phyloP scores from a whole-genome alignment of 1,284 basidiomycete genomes.

The Mrakiaceae sp. region DNA sequence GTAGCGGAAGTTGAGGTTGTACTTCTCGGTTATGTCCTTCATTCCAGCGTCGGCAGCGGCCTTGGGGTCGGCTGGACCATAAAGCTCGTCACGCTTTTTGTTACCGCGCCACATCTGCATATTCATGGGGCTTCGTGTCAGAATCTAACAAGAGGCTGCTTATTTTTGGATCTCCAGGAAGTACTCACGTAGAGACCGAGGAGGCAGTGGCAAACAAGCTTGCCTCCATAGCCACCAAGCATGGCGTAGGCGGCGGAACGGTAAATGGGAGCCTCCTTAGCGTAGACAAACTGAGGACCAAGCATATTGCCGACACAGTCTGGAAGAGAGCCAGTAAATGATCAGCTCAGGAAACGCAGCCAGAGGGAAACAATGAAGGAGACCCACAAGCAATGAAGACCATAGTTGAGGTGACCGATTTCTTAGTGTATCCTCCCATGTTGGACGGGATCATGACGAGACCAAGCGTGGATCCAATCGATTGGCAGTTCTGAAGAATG shows the following conservation, averaged over 20 bases:
- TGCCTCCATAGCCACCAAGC: slow-evolving; percentile 26
- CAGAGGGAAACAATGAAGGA: background rate
- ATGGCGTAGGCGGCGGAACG: slow-evolving; percentile 29
- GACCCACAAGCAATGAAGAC: slow-evolving; percentile 26
- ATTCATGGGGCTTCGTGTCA: too few species aligned
- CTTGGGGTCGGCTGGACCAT: slow-evolving; percentile 26
- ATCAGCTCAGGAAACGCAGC: background rate
- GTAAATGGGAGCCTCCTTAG: slow-evolving; percentile 28
- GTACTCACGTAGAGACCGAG: slow-evolving; percentile 20
- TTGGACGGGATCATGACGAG: slow-evolving; percentile 31
- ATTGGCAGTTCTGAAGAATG: slow-evolving; percentile 26
- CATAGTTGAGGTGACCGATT: slow-evolving; percentile 27
- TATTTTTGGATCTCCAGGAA: too few species aligned
- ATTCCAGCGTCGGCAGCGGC: slow-evolving; percentile 29
- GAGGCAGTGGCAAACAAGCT: slow-evolving; percentile 22
- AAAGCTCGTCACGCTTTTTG: slow-evolving; percentile 26
- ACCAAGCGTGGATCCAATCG: slow-evolving; percentile 31
- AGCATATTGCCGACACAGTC: slow-evolving; percentile 28
- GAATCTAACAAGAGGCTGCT: too few species aligned
- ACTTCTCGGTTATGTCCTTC: slow-evolving; percentile 6
- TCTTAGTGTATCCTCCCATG: slow-evolving; percentile 23
- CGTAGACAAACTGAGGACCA: slow-evolving; percentile 25
- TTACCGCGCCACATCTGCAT: slow-evolving; percentile 29
- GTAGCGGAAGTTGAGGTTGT: slow-evolving; percentile 23
- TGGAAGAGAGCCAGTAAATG: background rate